phyloP scores from a whole-genome alignment of 192 early-diverging fungal species.

The Glomus cerebriforme region DNA sequence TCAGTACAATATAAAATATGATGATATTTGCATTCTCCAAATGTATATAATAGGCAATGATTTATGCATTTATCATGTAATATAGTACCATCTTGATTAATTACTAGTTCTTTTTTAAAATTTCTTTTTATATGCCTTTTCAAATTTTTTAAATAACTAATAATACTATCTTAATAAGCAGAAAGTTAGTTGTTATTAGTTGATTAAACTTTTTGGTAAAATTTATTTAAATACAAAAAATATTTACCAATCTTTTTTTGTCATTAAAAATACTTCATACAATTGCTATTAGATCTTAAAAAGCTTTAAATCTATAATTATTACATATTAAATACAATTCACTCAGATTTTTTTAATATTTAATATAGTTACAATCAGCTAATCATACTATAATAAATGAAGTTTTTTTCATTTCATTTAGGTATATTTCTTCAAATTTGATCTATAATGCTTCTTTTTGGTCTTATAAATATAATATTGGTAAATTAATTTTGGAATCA shows the following conservation, averaged over 20 bases:
- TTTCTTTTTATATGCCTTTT: neutral
- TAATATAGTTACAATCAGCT: neutral
- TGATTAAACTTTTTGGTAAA: no score
- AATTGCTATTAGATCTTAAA: neutral
- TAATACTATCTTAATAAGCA: neutral
- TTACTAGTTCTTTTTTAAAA: neutral
- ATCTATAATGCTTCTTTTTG: conserved; percentile 13
- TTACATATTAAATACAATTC: neutral
- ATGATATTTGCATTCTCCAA: neutral
- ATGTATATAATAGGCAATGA: neutral
- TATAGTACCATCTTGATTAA: neutral
- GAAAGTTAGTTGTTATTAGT: no score
- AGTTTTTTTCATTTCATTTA: conserved; percentile 1
- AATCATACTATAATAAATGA: conserved; percentile 5
- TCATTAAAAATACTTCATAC: neutral
- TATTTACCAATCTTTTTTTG: neutral
- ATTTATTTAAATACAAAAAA: no score
- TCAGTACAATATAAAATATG: neutral
- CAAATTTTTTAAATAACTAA: neutral
- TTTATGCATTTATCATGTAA: neutral
- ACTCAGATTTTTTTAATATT: neutral
- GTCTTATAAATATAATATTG: conserved; percentile 7
- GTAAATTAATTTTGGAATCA: neutral
- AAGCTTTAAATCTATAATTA: neutral
- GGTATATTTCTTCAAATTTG: conserved; percentile 12